Evolutionary conservation across 805 yeast species (phyloP), one percentile per base, ranked within the genome.

Genomic region (Nakazawaea ernobii): DNA sequence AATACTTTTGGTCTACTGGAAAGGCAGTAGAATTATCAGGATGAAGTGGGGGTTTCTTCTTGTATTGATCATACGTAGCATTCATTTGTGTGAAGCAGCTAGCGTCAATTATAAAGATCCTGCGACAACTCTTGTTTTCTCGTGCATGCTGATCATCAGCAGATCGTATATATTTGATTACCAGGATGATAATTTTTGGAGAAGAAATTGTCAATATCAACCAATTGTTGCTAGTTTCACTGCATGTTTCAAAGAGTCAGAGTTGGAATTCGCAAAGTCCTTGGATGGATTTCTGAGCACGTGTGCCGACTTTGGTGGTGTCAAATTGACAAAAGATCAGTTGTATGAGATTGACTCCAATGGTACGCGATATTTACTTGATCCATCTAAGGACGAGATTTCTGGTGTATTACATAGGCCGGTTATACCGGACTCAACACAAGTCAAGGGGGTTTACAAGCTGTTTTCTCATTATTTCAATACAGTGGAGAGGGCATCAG

Each of bases 171-270:
- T 45, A 11, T 61, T 49, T 43, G 63, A 60, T 28, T 59, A 11
- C 8, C n/a, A 51, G 1, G 54, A 54, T 5, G 35, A 37, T 8
- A 54, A 43, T 40, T 24, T 39, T 10, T 61, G 63, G 61, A 45
- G 39, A 28, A 52, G 59, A 3, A 32, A 48, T 13, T 61, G 66
- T 47, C 45, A 39, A 14, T 58, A 60, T 44, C 59, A 55, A 38
- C 66, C 66, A 1, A 39, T 55, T 4, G 28, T 53, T 26, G 62
- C 61, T 0, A 58, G 64, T 1, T 17, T 57, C 13, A 40, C 58
- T n/a, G 11, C 52, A 4, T 61, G 66, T 46, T 52, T 59, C 28
- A 41, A 55, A n/a, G 57, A 57, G 9, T 17, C 40, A 17, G 39
- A 15, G 32, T 5, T 37, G 42, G 35, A 40, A 15, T 35, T 36